Conservation (phyloP, 2,329 filamentous ascomycete genomes). For the Microascus cirrosus region DNA sequence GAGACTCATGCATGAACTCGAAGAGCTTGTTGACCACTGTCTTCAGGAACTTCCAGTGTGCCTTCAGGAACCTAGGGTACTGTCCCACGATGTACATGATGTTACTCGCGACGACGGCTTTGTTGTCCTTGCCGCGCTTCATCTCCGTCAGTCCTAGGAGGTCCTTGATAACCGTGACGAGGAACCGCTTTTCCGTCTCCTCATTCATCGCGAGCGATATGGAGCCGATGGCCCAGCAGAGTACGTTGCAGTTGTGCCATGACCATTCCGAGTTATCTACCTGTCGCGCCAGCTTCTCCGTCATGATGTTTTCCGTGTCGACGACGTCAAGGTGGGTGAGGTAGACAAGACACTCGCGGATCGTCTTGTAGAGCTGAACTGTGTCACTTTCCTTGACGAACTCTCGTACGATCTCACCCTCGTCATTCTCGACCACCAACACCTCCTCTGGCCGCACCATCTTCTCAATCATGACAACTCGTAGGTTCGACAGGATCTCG, state of each 20-base stretch:
- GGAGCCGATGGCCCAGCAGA: constrained; percentile 98
- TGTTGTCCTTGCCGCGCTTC: constrained; percentile 99
- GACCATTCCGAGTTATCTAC: constrained; percentile 97
- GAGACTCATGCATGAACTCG: constrained; percentile 99
- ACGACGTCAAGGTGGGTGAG: constrained; percentile 94
- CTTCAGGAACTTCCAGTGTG: constrained; percentile 99
- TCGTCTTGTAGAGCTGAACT: constrained; percentile 98
- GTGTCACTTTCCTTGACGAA: constrained; percentile 99
- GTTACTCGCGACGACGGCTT: constrained; percentile 96
- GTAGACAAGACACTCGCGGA: constrained; percentile 92
- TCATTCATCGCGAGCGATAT: constrained; percentile 99
- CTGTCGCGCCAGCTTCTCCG: constrained; percentile 89
- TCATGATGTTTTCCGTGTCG: constrained; percentile 98
- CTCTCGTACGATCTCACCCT: constrained; percentile 96
- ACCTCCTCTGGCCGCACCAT: constrained; percentile 99
- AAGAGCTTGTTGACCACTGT: constrained; percentile 99
- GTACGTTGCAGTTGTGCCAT: constrained; percentile 98
- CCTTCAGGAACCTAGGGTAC: constrained; percentile 95
- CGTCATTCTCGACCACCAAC: constrained; percentile 97
- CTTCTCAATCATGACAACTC: constrained; percentile 98
- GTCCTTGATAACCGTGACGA: constrained; percentile 98
- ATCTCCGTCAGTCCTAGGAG: constrained; percentile 93
- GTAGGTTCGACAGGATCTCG: constrained; percentile 84
- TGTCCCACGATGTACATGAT: constrained; percentile 99
- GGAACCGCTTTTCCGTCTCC: constrained; percentile 95